These are phyloP conservation scores for Phoma sp. DNA, from an alignment of 2,329 filamentous ascomycete species.

Conservation along the genomic window DNA sequence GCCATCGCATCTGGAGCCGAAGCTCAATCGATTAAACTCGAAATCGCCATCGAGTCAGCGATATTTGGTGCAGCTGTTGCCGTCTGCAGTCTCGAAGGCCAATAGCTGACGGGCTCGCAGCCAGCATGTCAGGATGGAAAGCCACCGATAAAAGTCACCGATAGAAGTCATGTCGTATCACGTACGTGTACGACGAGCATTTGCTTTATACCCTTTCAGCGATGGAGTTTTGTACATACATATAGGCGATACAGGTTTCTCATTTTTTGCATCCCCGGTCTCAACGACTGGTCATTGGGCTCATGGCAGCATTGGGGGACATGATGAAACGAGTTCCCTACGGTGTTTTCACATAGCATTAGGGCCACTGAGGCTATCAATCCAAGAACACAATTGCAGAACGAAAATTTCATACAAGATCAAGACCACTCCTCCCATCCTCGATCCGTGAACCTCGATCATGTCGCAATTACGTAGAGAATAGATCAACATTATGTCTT, in stretches of 20 bases:
- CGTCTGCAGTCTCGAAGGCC: constrained; percentile 49
- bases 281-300: constrained; percentile 4
- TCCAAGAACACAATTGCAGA: constrained; percentile 3
- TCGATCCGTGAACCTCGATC: too few species aligned
- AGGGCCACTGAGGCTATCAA: not conserved
- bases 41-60: constrained; percentile 76
- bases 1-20: constrained; percentile 51
- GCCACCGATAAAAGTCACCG: not conserved
- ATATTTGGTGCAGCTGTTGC: constrained; percentile 79
- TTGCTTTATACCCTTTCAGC: constrained; percentile 23
- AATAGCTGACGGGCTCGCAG: constrained; percentile 16
- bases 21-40: constrained; percentile 64
- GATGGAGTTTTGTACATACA: constrained; percentile 22
- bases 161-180: constrained; percentile 3
- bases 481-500: not conserved
- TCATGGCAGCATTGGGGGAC: constrained; percentile 9
- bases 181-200: constrained; percentile 1
- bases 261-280: constrained; percentile 9
- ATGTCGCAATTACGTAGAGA: not conserved
- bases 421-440: too few species aligned
- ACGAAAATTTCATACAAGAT: not conserved
- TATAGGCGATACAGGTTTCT: constrained; percentile 8
- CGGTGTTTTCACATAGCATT: constrained; percentile 11
- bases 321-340: constrained; percentile 20
- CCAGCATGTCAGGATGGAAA: not conserved